Conservation (phyloP, 257 asterid genomes). For the Solanum raphanifolium region DNA sequence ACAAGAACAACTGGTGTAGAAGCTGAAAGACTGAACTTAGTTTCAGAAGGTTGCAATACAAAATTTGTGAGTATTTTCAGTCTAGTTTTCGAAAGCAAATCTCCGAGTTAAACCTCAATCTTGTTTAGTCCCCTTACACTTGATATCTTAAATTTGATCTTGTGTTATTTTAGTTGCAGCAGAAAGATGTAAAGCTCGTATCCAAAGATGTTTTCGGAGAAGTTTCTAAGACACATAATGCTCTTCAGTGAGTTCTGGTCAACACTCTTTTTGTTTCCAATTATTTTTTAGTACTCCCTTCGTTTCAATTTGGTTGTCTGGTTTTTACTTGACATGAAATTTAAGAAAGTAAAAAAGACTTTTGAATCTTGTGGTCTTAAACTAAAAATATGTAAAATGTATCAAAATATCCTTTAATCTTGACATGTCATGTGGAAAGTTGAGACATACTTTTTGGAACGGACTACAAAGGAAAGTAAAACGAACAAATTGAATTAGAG, state of each 20-base stretch:
- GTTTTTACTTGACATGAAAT: not conserved
- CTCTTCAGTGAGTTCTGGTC: slow-evolving; percentile 44
- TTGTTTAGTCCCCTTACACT: not conserved
- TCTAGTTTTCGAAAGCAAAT: not conserved
- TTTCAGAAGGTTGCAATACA: slow-evolving; percentile 71
- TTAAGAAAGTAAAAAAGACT: not conserved
- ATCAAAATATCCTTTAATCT: too few species aligned
- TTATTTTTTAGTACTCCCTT: not conserved
- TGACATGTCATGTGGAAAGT: not conserved
- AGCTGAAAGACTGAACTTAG: slow-evolving; percentile 52
- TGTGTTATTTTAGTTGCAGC: slow-evolving; percentile 18
- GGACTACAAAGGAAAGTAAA: not conserved
- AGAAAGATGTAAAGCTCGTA: slow-evolving; percentile 38
- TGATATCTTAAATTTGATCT: not conserved
- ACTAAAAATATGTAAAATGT: not conserved
- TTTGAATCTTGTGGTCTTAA: not conserved
- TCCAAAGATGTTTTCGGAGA: slow-evolving; percentile 46
- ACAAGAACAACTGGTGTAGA: slow-evolving; percentile 54
- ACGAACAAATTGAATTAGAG: not conserved
- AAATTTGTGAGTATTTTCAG: slow-evolving; percentile 43
- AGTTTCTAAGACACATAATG: slow-evolving; percentile 40
- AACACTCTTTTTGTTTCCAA: not conserved
- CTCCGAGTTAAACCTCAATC: not conserved
- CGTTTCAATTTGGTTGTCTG: not conserved
- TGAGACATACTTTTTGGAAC: not conserved